phyloP scores from a whole-genome alignment of 2,329 filamentous ascomycete species.

The Diplodia intermedia region DNA sequence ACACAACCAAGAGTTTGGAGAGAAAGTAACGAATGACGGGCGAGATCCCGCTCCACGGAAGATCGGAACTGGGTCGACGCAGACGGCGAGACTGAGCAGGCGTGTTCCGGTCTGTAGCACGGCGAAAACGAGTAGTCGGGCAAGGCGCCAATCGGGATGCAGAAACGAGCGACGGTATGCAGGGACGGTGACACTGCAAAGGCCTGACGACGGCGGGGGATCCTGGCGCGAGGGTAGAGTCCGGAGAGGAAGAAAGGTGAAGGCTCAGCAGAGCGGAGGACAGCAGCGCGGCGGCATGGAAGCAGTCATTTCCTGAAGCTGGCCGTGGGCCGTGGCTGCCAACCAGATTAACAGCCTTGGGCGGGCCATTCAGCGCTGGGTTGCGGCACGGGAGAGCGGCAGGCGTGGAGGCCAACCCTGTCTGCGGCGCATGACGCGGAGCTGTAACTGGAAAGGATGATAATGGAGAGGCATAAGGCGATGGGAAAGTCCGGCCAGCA shows the following conservation, averaged over 20 bases:
- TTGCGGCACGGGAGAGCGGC: slow-evolving; percentile 19
- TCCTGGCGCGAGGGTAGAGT: slow-evolving; percentile 5
- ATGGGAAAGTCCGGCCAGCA: background rate
- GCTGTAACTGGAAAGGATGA: background rate
- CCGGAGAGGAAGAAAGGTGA: background rate
- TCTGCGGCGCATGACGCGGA: slow-evolving; percentile 19
- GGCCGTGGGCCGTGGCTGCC: slow-evolving; percentile 4
- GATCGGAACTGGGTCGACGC: background rate
- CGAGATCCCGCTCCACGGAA: background rate
- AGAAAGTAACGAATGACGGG: slow-evolving; percentile 18
- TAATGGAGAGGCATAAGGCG: background rate
- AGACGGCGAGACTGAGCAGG: background rate
- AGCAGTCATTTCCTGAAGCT: slow-evolving; percentile 2
- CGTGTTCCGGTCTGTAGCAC: slow-evolving; percentile 16
- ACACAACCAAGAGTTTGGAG: background rate
- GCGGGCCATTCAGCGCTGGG: slow-evolving; percentile 5
- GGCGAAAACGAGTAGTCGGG: slow-evolving; percentile 4
- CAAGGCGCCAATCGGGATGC: slow-evolving; percentile 4
- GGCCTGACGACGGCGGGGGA: slow-evolving; percentile 5
- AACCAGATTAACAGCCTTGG: background rate
- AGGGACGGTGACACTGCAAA: slow-evolving; percentile 22
- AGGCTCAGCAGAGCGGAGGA: background rate
- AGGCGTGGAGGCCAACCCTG: slow-evolving; percentile 4
- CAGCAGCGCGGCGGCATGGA: background rate
- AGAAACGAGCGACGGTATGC: slow-evolving; percentile 27